Base-by-base conservation (phyloP, 176 grass and related monocot species). In the Juncus effusus region DNA sequence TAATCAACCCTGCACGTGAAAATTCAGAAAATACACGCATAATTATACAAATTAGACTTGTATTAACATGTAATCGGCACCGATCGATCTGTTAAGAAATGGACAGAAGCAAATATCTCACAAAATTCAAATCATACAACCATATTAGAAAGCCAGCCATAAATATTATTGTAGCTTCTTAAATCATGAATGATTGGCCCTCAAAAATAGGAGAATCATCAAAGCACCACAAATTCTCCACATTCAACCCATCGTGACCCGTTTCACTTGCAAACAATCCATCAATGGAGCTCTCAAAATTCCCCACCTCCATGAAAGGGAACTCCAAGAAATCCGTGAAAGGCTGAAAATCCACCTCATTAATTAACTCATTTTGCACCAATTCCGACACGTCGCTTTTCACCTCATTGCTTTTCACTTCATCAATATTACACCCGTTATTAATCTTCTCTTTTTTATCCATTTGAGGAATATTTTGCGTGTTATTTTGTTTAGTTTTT, bases 181-280 rank as follows among this genome's bases (percentile, higher is more conserved):
- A 72, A 64, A 11, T 81, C 52, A 95, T 52, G 80, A 86, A 14
- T 63, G 10, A 51, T 56, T 74, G 58, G 39, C 80, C 67, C 14
- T 82, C 80, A 49, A 28, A 28, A 28, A 77, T 12, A 58, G 83
- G 80, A 51, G 90, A 75, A 42, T 90, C 90, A 39, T 95, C 86
- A 64, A 95, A 90, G 73, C 86, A 90, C 90, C 90, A 95, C 70
- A 95, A 82, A 57, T 58, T 59, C 60, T 74, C 62, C 6, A 63
- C 37, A 42, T 60, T 63, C 56, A 78, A 54, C 70, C 62, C 85
- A 61, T 84, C 83, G 60, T 86, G 86, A 53, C 4, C 41, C 8
- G 39, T 59, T 15, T 82, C 81, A 2, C 64, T 28, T 6, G 59
- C 58, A 10, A 84, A 87, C 36, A 73, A 52, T 60, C 60, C 70